These are phyloP conservation scores for Fusarium sp. DNA, from an alignment of 2,329 filamentous ascomycete genomes.

Conservation along the genomic window DNA sequence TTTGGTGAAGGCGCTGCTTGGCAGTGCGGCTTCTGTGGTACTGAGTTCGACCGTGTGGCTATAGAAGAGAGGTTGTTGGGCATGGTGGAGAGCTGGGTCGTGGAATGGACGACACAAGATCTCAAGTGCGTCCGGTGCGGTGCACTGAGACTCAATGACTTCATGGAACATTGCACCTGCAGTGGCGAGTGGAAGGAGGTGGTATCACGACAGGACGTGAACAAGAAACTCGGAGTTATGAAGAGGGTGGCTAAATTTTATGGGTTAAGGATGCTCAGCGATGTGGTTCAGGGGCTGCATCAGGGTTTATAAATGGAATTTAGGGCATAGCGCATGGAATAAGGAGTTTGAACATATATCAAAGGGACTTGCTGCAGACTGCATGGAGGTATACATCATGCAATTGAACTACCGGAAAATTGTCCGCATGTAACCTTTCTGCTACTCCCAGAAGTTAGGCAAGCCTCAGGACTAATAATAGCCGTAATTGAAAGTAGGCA, in stretches of 20 bases:
- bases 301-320: constrained; percentile 56
- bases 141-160: constrained; percentile 87
- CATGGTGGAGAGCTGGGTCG: constrained; percentile 78
- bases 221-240: constrained; percentile 76
- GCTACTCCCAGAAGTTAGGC: not conserved
- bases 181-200: constrained; percentile 86
- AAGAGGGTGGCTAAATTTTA: constrained; percentile 82
- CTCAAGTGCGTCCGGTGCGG: constrained; percentile 80
- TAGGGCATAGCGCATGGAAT: constrained; percentile 22
- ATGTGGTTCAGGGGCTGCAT: constrained; percentile 76
- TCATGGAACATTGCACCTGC: constrained; percentile 96
- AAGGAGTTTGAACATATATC: constrained; percentile 36
- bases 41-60: constrained; percentile 79
- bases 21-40: constrained; percentile 82
- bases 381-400: not conserved
- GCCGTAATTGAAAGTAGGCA: not conserved
- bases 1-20: constrained; percentile 69
- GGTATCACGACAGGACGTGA: constrained; percentile 74
- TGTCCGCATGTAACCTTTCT: not conserved
- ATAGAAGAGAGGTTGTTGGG: constrained; percentile 87
- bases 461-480: not conserved
- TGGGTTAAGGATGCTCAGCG: constrained; percentile 82
- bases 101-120: constrained; percentile 91
- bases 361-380: not conserved
- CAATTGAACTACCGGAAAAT: not conserved